Evolutionary conservation across 2,329 filamentous ascomycete species (phyloP).

Genomic region (Monosporascus ibericus): DNA sequence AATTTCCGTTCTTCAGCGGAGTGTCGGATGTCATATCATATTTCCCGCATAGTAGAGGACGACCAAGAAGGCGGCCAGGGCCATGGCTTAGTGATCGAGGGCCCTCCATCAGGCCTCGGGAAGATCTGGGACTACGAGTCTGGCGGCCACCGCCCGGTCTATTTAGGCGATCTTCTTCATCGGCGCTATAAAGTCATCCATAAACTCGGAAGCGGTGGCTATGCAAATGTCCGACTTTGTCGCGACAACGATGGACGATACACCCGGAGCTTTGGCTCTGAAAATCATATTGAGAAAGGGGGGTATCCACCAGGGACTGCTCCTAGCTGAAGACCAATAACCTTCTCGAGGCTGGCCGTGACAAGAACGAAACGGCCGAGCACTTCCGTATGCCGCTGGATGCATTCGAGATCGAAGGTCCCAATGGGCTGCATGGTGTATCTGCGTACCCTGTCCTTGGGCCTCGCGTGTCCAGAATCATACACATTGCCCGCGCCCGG

Average conservation of each 20-base stretch:
- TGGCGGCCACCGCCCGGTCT: slow-evolving; percentile 35
- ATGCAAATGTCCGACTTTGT: slow-evolving; percentile 38
- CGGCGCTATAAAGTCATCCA: slow-evolving; percentile 32
- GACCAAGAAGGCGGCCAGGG: too few species aligned
- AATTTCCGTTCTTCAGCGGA: too few species aligned
- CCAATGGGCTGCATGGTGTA: slow-evolving; percentile 22
- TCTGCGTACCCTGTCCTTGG: slow-evolving; percentile 23
- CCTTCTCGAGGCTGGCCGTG: slow-evolving; percentile 6
- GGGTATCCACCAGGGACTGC: slow-evolving; percentile 11
- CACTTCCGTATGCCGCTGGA: slow-evolving; percentile 15
- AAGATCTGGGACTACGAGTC: slow-evolving; percentile 22
- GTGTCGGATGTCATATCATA: too few species aligned
- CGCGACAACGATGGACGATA: slow-evolving; percentile 3
- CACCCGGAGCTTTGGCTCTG: slow-evolving; percentile 21
- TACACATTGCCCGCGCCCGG: background rate
- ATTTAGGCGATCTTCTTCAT: slow-evolving; percentile 32
- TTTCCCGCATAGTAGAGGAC: too few species aligned
- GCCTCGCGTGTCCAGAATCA: slow-evolving; percentile 12
- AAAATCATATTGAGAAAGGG: slow-evolving; percentile 26
- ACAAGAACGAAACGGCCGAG: background rate
- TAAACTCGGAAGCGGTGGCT: slow-evolving; percentile 36
- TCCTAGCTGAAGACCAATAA: slow-evolving; percentile 12
- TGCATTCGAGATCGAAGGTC: slow-evolving; percentile 14
- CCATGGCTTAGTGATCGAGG: background rate
- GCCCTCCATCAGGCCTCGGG: slow-evolving; percentile 2